phyloP scores from a whole-genome alignment of 345 rosid species.

The Hirschfeldia incana region DNA sequence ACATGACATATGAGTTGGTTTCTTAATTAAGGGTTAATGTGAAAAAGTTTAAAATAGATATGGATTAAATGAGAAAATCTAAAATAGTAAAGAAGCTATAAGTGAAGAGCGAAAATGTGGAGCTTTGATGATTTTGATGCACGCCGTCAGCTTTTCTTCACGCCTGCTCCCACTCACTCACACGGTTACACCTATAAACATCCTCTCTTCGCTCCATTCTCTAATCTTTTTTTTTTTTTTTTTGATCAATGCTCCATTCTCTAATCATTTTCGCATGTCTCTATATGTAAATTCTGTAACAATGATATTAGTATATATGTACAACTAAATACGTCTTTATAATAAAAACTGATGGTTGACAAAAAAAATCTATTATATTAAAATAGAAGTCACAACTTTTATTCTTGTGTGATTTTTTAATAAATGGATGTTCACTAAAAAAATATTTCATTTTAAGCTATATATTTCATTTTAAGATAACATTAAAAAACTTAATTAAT shows the following conservation, averaged over 20 bases:
- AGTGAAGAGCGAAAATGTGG: constrained; percentile 44
- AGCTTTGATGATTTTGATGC: constrained; percentile 78
- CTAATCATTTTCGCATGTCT: constrained; percentile 16
- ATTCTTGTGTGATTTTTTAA: too few relatives aligned
- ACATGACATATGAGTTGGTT: constrained; percentile 33
- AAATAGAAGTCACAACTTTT: too few relatives aligned
- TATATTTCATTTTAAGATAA: too few relatives aligned
- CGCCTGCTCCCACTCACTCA: constrained; percentile 50
- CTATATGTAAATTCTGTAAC: background rate
- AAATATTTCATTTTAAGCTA: too few relatives aligned
- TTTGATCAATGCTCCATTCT: background rate
- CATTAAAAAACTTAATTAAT: too few relatives aligned
- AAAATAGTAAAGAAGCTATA: constrained; percentile 23
- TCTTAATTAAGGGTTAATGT: constrained; percentile 29
- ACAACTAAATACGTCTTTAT: too few relatives aligned
- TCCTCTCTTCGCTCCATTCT: constrained; percentile 14
- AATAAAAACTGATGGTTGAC: background rate
- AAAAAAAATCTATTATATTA: too few relatives aligned
- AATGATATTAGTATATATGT: background rate
- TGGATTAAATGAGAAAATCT: background rate
- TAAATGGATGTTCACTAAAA: too few relatives aligned
- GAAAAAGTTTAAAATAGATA: background rate
- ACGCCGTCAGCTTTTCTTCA: constrained; percentile 94
- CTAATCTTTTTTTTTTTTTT: background rate
- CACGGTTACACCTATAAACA: constrained; percentile 32